phyloP scores from a whole-genome alignment of 1,139 yeast genomes.

The Lodderomyces parapsilosis region DNA sequence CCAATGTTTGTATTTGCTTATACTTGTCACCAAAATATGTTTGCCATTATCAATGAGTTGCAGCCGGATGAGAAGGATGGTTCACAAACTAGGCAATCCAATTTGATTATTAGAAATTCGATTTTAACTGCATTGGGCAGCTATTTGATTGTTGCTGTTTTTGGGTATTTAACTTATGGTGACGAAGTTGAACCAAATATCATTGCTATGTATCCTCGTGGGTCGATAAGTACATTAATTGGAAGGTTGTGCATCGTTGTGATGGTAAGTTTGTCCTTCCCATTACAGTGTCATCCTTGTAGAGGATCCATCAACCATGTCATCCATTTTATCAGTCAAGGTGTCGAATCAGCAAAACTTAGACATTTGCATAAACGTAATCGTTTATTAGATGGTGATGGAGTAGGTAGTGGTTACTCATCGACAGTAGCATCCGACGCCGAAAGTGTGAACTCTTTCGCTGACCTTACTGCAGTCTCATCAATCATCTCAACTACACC shows the following conservation, averaged over 20 bases:
- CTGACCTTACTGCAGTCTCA: conserved; percentile 16
- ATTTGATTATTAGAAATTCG: conserved; percentile 54
- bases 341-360: conserved; percentile 15
- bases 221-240: conserved; percentile 55
- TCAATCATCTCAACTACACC: conserved; percentile 49
- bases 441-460: conserved; percentile 18
- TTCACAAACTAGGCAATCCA: conserved; percentile 51
- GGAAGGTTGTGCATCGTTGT: conserved; percentile 72
- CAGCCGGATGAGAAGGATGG: conserved; percentile 33
- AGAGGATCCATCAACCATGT: conserved; percentile 72
- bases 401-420: conserved; percentile 16
- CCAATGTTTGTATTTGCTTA: conserved; percentile 92
- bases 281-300: conserved; percentile 78
- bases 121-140: conserved; percentile 61
- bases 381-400: conserved; percentile 1
- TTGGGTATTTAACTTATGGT: conserved; percentile 92
- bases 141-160: conserved; percentile 69
- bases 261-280: conserved; percentile 67
- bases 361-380: conserved; percentile 5
- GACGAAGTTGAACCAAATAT: conserved; percentile 66
- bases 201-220: conserved; percentile 65
- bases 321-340: conserved; percentile 45
- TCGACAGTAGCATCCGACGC: conserved; percentile 20
- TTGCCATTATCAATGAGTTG: conserved; percentile 79
- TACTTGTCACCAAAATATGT: conserved; percentile 94